Base-by-base conservation (phyloP, 257 asterid genomes). In the Solanum ossicruentum region DNA sequence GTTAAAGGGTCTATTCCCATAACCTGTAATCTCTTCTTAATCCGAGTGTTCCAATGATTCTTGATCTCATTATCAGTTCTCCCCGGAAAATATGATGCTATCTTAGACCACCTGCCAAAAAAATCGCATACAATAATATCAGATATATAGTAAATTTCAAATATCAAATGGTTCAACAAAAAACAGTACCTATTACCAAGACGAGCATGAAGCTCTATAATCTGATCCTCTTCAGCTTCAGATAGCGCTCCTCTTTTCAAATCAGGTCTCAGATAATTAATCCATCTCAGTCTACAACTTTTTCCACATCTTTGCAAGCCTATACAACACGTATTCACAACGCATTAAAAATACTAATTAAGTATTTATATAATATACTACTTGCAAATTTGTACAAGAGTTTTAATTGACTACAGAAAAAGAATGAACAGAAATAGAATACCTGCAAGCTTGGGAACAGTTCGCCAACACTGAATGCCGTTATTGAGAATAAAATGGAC, bases 381-480 rank as follows among this genome's bases (percentile, higher is more conserved):
- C 39, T 36, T 36, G 5, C 39, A 36, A 36, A 36, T 36, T 36
- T 36, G 39, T 36, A 36, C 6, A 36, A 36, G 39, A 36, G 6
- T 36, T 36, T 17, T 18, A 18, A 57, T 20, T 58, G 23, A 58
- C 13, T n/a, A 26, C 3, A 66, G 7, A 32, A 39, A 39, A 39
- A 69, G 52, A 17, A 1, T 69, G 0, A 60, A 16, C 52, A 26
- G 1, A 7, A 28, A 67, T 71, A 71, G 55, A 3, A 67, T 26
- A 93, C 97, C 97, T 90, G 97, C 95, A 83, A 92, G 94, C 84
- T 90, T 90, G 23, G 96, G 97, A 63, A 94, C 92, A 65, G 78
- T 85, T 87, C 93, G 84, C 98, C 97, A 94, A 82, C 94, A 91
- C 23, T 89, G 93, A 75, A 91, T 91, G 83, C 98, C 98, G 54